Base-by-base conservation (phyloP, 208 protist genomes). In the Wallacemonas sp. region DNA sequence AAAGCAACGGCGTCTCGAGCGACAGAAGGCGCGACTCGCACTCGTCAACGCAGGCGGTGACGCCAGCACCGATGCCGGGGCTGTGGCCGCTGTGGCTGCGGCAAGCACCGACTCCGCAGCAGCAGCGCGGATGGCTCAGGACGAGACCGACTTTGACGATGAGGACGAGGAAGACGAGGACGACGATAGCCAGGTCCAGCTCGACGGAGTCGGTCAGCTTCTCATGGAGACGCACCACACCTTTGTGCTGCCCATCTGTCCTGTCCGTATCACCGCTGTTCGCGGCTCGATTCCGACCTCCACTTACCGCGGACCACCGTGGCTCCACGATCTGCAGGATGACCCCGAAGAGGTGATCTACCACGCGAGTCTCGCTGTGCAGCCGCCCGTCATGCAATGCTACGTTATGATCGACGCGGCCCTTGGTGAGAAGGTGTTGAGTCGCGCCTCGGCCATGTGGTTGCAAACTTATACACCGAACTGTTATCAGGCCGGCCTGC, bases 201-300 rank as follows among this genome's bases (percentile, higher is more conserved):
- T 47, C 1, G 73, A 72, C 14, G 52, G 6, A 3, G n/a, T 58
- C n/a, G 52, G 29, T 3, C 52, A 58, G 29, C 52, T 58, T 19
- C 32, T 24, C 29, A 14, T 58, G 3, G 52, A 58, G 19, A 58
- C 43, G 46, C 41, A 70, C 26, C 57, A 61, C 24, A 69, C 55
- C 0, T 84, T 80, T 36, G 71, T 80, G 47, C 48, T 88, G 2
- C 75, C 74, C 30, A 79, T 81, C 39, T 78, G 66, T n/a, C 71
- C 82, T 1, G 72, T 88, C 24, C 78, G 76, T 26, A 68, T 88
- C 9, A 78, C 81, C 19, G 82, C 78, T 24, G 85, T 71, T 58
- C 70, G 73, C 55, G 72, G 63, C 4, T 63, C 74, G 17, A 23
- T 69, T 11, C 72, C 74, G 60, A 63, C 68, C 1, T 60, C 21